Conservation (phyloP, 129 eudicot species). For the Artemisia argyi region DNA sequence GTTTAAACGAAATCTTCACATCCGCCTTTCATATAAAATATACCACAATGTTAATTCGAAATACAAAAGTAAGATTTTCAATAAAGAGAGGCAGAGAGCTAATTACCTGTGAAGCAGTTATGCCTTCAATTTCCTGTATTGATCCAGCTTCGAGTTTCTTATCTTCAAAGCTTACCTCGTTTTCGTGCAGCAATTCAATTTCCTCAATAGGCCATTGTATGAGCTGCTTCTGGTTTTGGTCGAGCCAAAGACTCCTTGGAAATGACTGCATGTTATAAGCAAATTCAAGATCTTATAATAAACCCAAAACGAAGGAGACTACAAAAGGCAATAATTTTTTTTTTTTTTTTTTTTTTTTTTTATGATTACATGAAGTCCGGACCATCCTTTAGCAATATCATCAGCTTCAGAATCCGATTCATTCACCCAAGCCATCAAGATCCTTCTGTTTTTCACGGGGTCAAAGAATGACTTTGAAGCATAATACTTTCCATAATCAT, state of each 20-base stretch:
- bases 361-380: constrained; percentile 56
- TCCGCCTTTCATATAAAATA: constrained; percentile 49
- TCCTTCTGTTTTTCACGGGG: constrained; percentile 46
- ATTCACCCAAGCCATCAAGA: constrained; percentile 65
- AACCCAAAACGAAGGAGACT: not conserved
- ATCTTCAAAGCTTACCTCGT: constrained; percentile 10
- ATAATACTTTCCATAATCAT: constrained; percentile 70
- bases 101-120: constrained; percentile 43
- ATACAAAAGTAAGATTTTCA: not conserved
- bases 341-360: too few species aligned
- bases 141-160: constrained; percentile 35
- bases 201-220: constrained; percentile 44
- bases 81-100: too few species aligned
- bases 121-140: constrained; percentile 24
- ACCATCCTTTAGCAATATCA: constrained; percentile 54
- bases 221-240: constrained; percentile 31
- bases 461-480: constrained; percentile 78
- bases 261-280: not conserved
- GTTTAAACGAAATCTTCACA: constrained; percentile 52
- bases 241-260: constrained; percentile 38
- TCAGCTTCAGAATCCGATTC: constrained; percentile 36
- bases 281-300: constrained; percentile 3
- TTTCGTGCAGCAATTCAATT: constrained; percentile 20
- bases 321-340: too few species aligned
- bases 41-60: not conserved